Conservation (phyloP, 306 rosid genomes). For the Acacia confusa region DNA sequence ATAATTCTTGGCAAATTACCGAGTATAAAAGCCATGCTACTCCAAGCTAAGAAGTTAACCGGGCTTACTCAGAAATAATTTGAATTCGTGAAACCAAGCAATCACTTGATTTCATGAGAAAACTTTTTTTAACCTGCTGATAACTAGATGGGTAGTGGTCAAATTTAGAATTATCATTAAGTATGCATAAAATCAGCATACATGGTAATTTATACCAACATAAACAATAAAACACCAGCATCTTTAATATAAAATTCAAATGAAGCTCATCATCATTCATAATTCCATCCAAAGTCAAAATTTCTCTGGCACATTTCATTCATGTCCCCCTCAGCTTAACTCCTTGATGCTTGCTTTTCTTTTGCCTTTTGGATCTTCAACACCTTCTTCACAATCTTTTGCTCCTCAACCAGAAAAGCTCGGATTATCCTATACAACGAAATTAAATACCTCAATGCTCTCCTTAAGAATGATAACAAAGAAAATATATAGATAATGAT, state of each 20-base stretch:
- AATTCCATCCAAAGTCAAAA: slow-evolving; percentile 58
- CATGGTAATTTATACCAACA: background rate
- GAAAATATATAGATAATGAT: background rate
- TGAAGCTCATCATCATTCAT: slow-evolving; percentile 28
- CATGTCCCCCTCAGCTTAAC: slow-evolving; percentile 27
- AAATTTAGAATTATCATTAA: background rate
- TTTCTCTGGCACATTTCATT: slow-evolving; percentile 36
- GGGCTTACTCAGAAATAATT: background rate
- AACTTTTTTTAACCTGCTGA: background rate
- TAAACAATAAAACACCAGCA: slow-evolving; percentile 13
- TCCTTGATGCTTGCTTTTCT: slow-evolving; percentile 49
- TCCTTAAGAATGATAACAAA: background rate
- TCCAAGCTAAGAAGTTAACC: background rate
- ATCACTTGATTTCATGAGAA: background rate
- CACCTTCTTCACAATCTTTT: slow-evolving; percentile 68
- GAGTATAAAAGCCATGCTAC: background rate
- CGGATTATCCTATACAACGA: slow-evolving; percentile 48
- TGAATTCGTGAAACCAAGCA: background rate
- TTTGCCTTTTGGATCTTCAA: slow-evolving; percentile 66
- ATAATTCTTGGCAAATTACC: background rate
- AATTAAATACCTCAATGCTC: background rate
- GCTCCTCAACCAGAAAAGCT: slow-evolving; percentile 68
- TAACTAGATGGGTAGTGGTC: background rate
- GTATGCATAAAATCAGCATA: background rate
- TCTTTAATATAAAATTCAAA: slow-evolving; percentile 26